Base-by-base conservation (phyloP, 371 early-diverging fungal species). In the Zancudomyces culisetae region DNA sequence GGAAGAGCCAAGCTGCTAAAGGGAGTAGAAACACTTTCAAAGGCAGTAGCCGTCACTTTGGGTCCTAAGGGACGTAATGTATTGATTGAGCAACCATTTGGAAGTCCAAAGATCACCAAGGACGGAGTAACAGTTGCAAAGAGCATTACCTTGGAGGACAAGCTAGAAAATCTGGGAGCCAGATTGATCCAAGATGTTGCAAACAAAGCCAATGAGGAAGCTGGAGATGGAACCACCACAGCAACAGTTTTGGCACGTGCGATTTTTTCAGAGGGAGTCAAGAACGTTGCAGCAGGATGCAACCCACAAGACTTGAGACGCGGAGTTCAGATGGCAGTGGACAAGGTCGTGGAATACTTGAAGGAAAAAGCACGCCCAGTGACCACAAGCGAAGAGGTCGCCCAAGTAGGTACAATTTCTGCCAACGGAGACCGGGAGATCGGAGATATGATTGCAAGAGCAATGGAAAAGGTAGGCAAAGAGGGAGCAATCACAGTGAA, bases 391-490 rank as follows among this genome's bases (percentile, higher is more conserved):
- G 81, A 83, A 67, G 94, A 95, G 69, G 80, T 97, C 63, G 90
- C 95, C 42, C 93, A 92, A 70, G 82, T 82, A 24, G 97, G 91
- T 28, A 91, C 97, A 55, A 96, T 95, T 70, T 94, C 95, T 42
- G 97, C 97, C 56, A 96, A 96, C 73, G 97, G 97, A 57, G 97
- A 96, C 74, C 77, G 79, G 59, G 88, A 90, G 61, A 85, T 96
- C 39, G 97, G 97, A 59, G 70, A 80, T 53, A 66, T 95, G 71
- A 90, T 96, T 68, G 92, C 97, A 46, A 83, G 86, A 60, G 97
- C 97, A 45, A 96, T 96, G 97, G 94, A 91, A 66, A 93, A 92
- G 78, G 97, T 96, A 57, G 96, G 96, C 64, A 96, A 95, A 77
- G 97, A 96, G 73, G 97, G 97, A 61, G 97, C 94, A 45, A 96